These are phyloP conservation scores for Cylindrotheca fusiformis DNA, from an alignment of 108 stramenopile genomes.

Conservation along the genomic window DNA sequence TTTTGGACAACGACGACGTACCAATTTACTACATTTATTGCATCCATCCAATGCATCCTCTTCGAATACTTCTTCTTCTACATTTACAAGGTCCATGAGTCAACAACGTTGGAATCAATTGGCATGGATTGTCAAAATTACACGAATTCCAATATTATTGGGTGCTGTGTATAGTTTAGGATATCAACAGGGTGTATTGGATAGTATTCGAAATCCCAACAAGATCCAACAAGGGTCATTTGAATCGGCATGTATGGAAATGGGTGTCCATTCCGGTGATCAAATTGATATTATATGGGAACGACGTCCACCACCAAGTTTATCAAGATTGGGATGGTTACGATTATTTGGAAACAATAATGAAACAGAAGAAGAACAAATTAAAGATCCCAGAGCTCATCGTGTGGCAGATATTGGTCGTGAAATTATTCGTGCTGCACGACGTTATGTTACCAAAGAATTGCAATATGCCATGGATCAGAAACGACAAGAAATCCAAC, in stretches of 20 bases:
- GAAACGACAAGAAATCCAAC: conserved; percentile 20
- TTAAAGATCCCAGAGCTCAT: conserved; percentile 12
- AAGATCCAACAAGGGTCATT: conserved; percentile 38
- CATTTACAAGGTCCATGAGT: not conserved
- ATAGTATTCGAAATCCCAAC: conserved; percentile 30
- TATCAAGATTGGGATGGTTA: conserved; percentile 18
- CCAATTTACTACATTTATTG: no score
- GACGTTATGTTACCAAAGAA: conserved; percentile 30
- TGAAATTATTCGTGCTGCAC: conserved; percentile 33
- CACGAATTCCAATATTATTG: conserved; percentile 62
- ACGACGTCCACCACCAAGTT: conserved; percentile 8
- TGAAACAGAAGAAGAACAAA: not conserved
- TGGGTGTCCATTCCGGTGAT: conserved; percentile 17
- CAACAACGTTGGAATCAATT: conserved; percentile 14
- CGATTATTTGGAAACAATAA: not conserved
- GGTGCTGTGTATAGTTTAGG: conserved; percentile 66
- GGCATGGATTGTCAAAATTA: conserved; percentile 31
- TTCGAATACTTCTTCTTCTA: no score
- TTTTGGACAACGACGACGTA: no score
- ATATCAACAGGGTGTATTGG: conserved; percentile 68
- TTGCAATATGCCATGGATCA: conserved; percentile 21
- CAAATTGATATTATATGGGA: conserved; percentile 28
- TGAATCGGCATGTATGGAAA: conserved; percentile 18
- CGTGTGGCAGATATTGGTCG: conserved; percentile 34
- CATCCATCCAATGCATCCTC: no score